These are phyloP conservation scores for Tulasnella sp. DNA, from an alignment of 768 basidiomycete species.

Conservation along the genomic window DNA sequence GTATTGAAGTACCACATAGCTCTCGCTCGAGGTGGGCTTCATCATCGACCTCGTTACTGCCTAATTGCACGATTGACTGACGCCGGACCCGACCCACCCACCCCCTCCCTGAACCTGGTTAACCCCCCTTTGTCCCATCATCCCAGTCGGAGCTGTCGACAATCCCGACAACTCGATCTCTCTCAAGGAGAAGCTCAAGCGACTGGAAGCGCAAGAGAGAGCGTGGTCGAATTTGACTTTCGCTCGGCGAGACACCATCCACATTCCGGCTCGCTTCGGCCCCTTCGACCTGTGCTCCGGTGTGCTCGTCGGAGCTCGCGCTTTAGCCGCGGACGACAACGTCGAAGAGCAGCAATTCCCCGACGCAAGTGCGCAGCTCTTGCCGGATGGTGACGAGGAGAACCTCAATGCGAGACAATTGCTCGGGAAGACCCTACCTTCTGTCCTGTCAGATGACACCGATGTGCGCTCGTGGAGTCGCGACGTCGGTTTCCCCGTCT, in stretches of 20 bases:
- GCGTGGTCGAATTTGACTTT: slow-evolving; percentile 5
- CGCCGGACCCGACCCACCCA: not conserved
- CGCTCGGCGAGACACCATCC: slow-evolving; percentile 9
- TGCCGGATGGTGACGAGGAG: slow-evolving; percentile 1
- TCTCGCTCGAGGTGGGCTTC: slow-evolving; percentile 1
- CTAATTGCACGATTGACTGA: slow-evolving; percentile 5
- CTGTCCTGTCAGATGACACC: slow-evolving; percentile 4
- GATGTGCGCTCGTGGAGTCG: slow-evolving; percentile 9
- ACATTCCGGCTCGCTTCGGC: slow-evolving; percentile 5
- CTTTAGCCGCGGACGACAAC: not conserved
- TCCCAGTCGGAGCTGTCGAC: slow-evolving; percentile 5
- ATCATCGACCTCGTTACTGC: not conserved
- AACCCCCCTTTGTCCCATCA: not conserved
- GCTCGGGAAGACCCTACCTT: slow-evolving; percentile 4
- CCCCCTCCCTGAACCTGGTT: not conserved
- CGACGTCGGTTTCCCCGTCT: slow-evolving; percentile 12
- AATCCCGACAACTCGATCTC: not conserved
- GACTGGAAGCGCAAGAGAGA: slow-evolving; percentile 5
- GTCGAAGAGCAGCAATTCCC: not conserved
- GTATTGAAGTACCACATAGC: slow-evolving; percentile 8
- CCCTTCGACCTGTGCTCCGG: slow-evolving; percentile 11
- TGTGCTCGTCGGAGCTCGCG: slow-evolving; percentile 3
- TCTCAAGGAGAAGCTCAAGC: not conserved
- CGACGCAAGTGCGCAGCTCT: not conserved
- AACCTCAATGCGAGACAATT: slow-evolving; percentile 2